These are phyloP conservation scores for Guillardia theta DNA, from an alignment of 78 protist genomes.

Conservation along the genomic window DNA sequence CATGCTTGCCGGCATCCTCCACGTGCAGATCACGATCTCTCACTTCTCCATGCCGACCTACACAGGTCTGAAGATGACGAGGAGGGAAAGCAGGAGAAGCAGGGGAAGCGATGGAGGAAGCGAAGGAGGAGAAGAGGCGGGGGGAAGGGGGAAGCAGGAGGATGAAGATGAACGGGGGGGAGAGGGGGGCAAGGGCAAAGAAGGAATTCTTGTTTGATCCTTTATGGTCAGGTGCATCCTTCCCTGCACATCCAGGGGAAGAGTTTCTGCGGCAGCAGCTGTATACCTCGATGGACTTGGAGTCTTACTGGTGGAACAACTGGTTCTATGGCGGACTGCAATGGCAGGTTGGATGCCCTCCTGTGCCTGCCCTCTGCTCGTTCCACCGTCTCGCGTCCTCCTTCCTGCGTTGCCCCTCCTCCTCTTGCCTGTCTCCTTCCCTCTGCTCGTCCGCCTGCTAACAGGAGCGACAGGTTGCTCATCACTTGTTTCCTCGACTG, in stretches of 20 bases:
- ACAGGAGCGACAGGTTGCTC: slow-evolving; percentile 51
- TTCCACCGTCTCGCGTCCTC: not conserved
- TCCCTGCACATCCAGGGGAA: not conserved
- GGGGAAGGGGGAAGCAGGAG: not conserved
- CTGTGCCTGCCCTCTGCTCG: not conserved
- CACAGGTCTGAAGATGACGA: too few relatives aligned
- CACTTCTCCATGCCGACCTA: slow-evolving; percentile 58
- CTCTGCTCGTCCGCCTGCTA: too few relatives aligned
- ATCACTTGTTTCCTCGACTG: slow-evolving; percentile 64
- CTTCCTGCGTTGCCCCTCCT: not conserved
- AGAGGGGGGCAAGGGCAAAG: not conserved
- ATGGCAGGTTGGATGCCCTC: slow-evolving; percentile 45
- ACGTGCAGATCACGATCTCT: slow-evolving; percentile 56
- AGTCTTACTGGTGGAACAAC: slow-evolving; percentile 19
- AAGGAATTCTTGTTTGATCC: not conserved
- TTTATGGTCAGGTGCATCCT: not conserved
- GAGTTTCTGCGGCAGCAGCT: slow-evolving; percentile 4
- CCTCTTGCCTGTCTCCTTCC: not conserved
- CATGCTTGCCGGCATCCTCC: slow-evolving; percentile 48
- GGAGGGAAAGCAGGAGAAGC: not conserved
- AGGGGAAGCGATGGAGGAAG: not conserved
- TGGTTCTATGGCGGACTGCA: slow-evolving; percentile 66
- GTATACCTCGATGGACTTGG: slow-evolving; percentile 46
- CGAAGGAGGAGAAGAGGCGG: not conserved
- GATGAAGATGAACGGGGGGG: not conserved